A percentile compares a stretch with the other conserved stretches of the same genome.
Conservation (phyloP, 2,329 filamentous ascomycete genomes). For the Chlorencoelia australis region DNA sequence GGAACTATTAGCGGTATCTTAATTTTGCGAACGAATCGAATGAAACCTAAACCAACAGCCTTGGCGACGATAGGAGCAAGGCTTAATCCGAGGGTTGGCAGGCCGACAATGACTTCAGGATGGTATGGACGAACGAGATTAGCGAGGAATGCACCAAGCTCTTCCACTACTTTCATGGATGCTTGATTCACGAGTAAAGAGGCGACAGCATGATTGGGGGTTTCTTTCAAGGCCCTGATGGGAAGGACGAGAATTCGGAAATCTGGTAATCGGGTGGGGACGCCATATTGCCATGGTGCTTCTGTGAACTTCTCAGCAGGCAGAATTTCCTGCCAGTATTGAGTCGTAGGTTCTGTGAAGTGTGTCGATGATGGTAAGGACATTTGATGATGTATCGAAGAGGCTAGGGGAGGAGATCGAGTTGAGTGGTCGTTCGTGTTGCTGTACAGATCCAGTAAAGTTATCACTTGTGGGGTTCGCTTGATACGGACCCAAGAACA, state of each 20-base stretch:
- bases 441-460: no score
- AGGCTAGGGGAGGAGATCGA: no score
- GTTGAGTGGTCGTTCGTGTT: no score
- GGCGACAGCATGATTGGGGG: constrained; percentile 17
- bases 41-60: constrained; percentile 8
- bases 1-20: not conserved
- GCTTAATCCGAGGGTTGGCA: constrained; percentile 20
- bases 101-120: constrained; percentile 19
- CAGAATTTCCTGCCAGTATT: constrained; percentile 21
- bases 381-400: no score
- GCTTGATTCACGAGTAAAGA: constrained; percentile 22
- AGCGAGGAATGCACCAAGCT: constrained; percentile 12
- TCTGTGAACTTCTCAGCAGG: not conserved
- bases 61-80: constrained; percentile 18
- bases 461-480: no score
- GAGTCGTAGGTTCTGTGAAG: constrained; percentile 20
- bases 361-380: constrained; percentile 1
- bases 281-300: constrained; percentile 16
- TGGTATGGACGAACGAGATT: constrained; percentile 8
- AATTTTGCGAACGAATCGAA: not conserved
- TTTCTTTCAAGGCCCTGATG: constrained; percentile 12
- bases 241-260: constrained; percentile 17
- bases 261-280: constrained; percentile 17
- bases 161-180: constrained; percentile 14
- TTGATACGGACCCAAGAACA: no score